phyloP scores from a whole-genome alignment of 2,329 filamentous ascomycete genomes.

The Aspergillus spinulosporus region DNA sequence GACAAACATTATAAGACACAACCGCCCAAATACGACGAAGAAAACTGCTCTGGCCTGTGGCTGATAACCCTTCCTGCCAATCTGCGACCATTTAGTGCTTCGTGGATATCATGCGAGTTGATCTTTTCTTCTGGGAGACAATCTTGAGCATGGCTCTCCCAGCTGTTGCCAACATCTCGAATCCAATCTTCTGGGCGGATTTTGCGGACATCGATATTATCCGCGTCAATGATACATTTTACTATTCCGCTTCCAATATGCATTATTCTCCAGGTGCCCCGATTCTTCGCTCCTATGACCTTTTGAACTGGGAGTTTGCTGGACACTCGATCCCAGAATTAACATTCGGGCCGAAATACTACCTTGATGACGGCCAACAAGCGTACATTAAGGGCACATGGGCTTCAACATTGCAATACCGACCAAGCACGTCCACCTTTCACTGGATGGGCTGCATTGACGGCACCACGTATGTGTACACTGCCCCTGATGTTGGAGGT shows the following conservation, averaged over 20 bases:
- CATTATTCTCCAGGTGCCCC: conserved; percentile 60
- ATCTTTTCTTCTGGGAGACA: too few species aligned
- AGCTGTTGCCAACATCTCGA: conserved; percentile 23
- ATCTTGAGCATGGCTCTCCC: too few species aligned
- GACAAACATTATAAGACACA: too few species aligned
- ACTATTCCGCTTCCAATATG: conserved; percentile 59
- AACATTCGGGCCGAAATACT: conserved; percentile 52
- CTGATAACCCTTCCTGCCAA: too few species aligned
- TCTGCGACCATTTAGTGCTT: too few species aligned
- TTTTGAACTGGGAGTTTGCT: conserved; percentile 54
- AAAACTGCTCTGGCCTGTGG: too few species aligned
- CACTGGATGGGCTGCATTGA: conserved; percentile 62
- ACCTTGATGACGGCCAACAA: conserved; percentile 44
- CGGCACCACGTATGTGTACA: conserved; percentile 57
- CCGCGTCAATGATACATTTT: conserved; percentile 53
- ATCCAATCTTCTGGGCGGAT: conserved; percentile 59
- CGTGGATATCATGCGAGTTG: too few species aligned
- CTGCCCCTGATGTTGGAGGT: conserved; percentile 44
- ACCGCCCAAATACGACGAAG: too few species aligned
- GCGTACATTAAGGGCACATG: conserved; percentile 58
- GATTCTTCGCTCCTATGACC: conserved; percentile 56
- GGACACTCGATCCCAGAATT: conserved; percentile 50
- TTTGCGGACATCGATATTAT: conserved; percentile 59
- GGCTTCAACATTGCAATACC: conserved; percentile 57
- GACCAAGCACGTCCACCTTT: conserved; percentile 50